Evolutionary conservation across 495 filamentous ascomycete genomes (phyloP).

Genomic region (Penicillium steckii): DNA sequence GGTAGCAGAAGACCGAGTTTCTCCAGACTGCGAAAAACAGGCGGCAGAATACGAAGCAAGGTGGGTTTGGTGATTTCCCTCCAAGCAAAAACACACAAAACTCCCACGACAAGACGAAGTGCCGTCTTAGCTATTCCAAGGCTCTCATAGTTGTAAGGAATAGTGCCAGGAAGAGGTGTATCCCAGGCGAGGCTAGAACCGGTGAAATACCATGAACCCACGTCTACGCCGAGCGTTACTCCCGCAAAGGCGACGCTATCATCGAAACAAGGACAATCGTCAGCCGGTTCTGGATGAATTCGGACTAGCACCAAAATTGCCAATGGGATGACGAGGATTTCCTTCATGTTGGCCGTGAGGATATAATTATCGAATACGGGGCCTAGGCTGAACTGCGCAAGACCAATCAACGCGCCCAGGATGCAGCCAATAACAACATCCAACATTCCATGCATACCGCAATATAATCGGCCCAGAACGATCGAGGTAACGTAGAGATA

Average conservation of each 20-base stretch:
- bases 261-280: conserved; percentile 97
- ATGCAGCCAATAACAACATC: conserved; percentile 78
- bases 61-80: conserved; percentile 82
- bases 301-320: conserved; percentile 73
- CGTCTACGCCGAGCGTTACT: conserved; percentile 76
- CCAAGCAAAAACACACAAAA: conserved; percentile 84
- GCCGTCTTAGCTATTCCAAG: conserved; percentile 61
- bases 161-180: conserved; percentile 57
- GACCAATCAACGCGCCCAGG: conserved; percentile 66
- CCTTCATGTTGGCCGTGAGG: conserved; percentile 41
- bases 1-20: conserved; percentile 74
- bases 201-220: conserved; percentile 78
- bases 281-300: conserved; percentile 91
- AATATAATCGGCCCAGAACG: conserved; percentile 86
- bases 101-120: conserved; percentile 71
- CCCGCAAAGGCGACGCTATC: conserved; percentile 93
- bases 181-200: conserved; percentile 54
- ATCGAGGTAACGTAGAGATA: conserved; percentile 91
- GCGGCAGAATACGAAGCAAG: conserved; percentile 73
- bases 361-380: conserved; percentile 66
- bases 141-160: conserved; percentile 61
- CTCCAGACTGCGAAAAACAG: conserved; percentile 83
- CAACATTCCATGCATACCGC: conserved; percentile 97
- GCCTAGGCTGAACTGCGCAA: conserved; percentile 71
- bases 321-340: conserved; percentile 58